Conservation (phyloP, 2,329 filamentous ascomycete species). For the Colletotrichum musae region DNA sequence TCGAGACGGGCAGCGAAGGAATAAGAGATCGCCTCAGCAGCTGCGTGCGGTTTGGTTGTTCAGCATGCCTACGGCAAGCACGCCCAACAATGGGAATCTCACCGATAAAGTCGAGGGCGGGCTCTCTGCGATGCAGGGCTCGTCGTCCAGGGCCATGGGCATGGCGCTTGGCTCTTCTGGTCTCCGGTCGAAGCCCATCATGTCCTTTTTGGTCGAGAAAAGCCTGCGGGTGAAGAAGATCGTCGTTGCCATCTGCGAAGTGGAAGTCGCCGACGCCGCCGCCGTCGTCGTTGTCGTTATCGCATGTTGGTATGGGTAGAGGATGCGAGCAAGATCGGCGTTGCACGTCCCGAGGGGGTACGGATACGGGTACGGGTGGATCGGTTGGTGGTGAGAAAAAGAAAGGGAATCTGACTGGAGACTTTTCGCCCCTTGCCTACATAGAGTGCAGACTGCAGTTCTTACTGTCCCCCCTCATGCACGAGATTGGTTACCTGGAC, state of each 20-base stretch:
- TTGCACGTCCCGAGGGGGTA: constrained; percentile 7
- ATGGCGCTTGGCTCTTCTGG: constrained; percentile 10
- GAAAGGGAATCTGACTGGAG: constrained; percentile 21
- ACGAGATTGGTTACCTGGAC: constrained; percentile 12
- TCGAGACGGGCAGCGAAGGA: constrained; percentile 19
- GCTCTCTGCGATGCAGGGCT: background rate
- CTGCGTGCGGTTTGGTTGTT: constrained; percentile 11
- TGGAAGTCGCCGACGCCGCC: no score
- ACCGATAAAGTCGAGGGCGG: constrained; percentile 12
- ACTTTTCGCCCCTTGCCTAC: constrained; percentile 12
- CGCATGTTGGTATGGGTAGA: constrained; percentile 6
- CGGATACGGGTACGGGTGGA: constrained; percentile 12
- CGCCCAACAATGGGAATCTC: background rate
- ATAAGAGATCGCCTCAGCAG: constrained; percentile 23
- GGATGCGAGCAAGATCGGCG: constrained; percentile 9
- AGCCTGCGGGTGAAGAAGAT: constrained; percentile 21
- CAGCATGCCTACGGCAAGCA: background rate
- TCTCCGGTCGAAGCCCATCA: background rate
- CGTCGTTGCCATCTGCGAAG: constrained; percentile 8
- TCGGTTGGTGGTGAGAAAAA: constrained; percentile 13
- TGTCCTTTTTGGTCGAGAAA: constrained; percentile 20
- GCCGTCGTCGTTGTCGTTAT: background rate
- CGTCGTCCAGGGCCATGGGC: constrained; percentile 3
- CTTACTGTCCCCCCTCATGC: background rate
- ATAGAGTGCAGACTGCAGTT: background rate